Base-by-base conservation (phyloP, 345 rosid species). In the Eucalyptus brandiana region DNA sequence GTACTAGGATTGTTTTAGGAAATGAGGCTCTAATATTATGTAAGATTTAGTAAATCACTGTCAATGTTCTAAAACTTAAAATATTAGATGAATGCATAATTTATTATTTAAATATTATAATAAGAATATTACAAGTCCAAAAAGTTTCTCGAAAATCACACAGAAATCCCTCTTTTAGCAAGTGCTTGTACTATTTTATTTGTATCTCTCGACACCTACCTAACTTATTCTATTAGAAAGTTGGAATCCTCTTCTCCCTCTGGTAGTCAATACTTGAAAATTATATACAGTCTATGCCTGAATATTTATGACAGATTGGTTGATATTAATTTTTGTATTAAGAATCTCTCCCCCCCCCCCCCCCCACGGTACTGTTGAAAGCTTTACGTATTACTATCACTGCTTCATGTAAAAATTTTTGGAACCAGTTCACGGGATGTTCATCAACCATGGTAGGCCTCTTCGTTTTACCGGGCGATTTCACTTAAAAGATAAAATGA, bases 41-140 rank as follows among this genome's bases (percentile, higher is more conserved):
- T 19, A 53, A 50, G 7, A 50, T 16, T 50, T 50, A 50, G 18
- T 50, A 1, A 50, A 19, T 53, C 2, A 18, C 1, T 18, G 9
- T 18, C 4, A 18, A 51, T 3, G 2, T 3, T 53, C 0, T 53
- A 53, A 53, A 53, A 0, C 0, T 53, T 53, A 53, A 53, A 53
- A 53, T 53, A 53, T 53, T 53, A 53, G 0, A 53, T 53, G 0
- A 3, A 53, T 7, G 0, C 0, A 2, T 53, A 53, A 51, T 53
- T 53, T 53, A 18, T 1, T 53, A 53, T 19, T 53, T 53, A 0
- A 53, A 53, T 53, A 53, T 19, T 53, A 53, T 53, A 53, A 53
- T 53, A 53, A 12, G 83, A 37, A 37, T 1, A 76, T 40, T 10
- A 76, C 45, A 6, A 18, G 47, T 37, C 28, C 9, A 1, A 76